Percentiles rank a stretch among this genome's conserved stretches.
phyloP scores from a whole-genome alignment of 495 filamentous ascomycete genomes.

The Xylona heveae region DNA sequence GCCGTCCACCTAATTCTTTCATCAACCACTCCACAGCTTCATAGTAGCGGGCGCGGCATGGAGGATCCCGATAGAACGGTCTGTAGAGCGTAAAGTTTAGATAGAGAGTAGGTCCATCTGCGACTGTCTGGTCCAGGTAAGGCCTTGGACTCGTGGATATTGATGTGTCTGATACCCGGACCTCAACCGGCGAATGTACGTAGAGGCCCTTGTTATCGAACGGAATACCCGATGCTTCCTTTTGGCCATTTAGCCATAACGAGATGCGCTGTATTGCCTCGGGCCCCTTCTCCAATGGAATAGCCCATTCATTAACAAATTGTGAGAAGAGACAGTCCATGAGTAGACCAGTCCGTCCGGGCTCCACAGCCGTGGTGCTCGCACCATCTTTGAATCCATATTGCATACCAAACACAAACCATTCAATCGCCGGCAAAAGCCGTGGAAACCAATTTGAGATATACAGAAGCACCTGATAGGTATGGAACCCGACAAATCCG shows the following conservation, averaged over 20 bases:
- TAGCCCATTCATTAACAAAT: conserved; percentile 94
- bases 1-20: conserved; percentile 70
- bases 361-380: conserved; percentile 53
- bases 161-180: conserved; percentile 62
- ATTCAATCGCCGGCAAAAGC: conserved; percentile 69
- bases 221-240: conserved; percentile 41
- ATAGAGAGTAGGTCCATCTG: conserved; percentile 63
- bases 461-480: conserved; percentile 77
- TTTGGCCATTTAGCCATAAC: conserved; percentile 59
- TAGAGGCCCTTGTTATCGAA: conserved; percentile 58
- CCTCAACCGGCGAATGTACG: conserved; percentile 86
- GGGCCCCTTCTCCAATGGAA: conserved; percentile 73
- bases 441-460: conserved; percentile 56
- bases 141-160: conserved; percentile 34
- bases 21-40: conserved; percentile 91
- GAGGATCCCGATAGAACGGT: conserved; percentile 65
- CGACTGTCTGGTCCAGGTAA: conserved; percentile 52
- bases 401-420: conserved; percentile 89
- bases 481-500: conserved; percentile 55
- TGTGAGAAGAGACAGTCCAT: conserved; percentile 96
- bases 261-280: conserved; percentile 68
- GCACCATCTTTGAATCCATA: conserved; percentile 63
- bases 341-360: conserved; percentile 53
- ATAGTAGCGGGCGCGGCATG: conserved; percentile 62
- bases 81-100: conserved; percentile 92